Evolutionary conservation across 164 flowering plant species (phyloP), one percentile per base, ranked within the genome.

Genomic region (Umbilicus rupestris): DNA sequence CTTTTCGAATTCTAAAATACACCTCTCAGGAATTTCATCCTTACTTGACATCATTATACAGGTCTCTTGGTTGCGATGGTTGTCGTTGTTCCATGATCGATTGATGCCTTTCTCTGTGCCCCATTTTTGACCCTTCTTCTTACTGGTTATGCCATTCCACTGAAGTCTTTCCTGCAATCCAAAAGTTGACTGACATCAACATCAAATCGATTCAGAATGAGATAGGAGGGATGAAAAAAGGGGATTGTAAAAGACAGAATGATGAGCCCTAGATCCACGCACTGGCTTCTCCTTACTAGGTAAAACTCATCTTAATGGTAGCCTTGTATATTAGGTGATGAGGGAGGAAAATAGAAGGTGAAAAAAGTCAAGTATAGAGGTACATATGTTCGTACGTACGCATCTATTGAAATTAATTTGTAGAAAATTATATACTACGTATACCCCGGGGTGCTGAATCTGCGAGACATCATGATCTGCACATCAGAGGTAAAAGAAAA

Each of bases 71-170:
- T 68, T 60, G 20, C 39, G 49, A 69, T 66, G 73, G 63, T 67
- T 66, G 63, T 69, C 19, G 17, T 72, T 73, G 69, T 74, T 78
- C 78, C 71, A 70, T 66, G 70, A 70, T 30, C 62, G 59, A 31
- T 65, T 69, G 64, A 79, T 52, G 35, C 66, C 47, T 62, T 84
- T 91, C 78, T 91, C 96, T 24, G 0, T 81, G 58, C 99, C 99
- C 99, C 99, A 89, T 63, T 89, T 89, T 77, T 94, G 96, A 58
- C 96, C 97, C 75, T 79, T 89, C 73, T 77, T 91, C 82, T 91
- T 94, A 78, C 82, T 84, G 65, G 83, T 94, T 62, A 81, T 83
- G 64, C 96, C 96, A 73, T 81, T 85, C 97, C 96, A 89, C 47
- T 76, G 76, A 75, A 82, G 70, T 39, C 46, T 73, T 73, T 75